Evolutionary conservation across 805 yeast species (phyloP), one percentile per base, ranked within the genome.

Genomic region (Komagataella pastoris): DNA sequence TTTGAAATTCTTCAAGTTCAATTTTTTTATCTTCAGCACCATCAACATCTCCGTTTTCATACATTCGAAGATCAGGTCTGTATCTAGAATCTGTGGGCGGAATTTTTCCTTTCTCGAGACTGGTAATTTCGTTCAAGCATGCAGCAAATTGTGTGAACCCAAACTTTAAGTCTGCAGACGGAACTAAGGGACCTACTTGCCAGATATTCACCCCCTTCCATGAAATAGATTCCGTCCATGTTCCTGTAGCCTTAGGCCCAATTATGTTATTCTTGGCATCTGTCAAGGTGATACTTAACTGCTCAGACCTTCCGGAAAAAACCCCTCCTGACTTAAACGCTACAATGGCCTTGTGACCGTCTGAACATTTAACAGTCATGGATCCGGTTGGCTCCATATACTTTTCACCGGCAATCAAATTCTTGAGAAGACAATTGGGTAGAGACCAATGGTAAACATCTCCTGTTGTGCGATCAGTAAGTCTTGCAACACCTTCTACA

Each of bases 361-460:
- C 70, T 2, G 88, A 78, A 2, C 89, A 79, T 48, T 77, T 75
- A 2, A 93, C 73, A 0, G 83, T 79, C 54, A 88, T 72, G 2
- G 80, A 66, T 17, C 87, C 81, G 2, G 76, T 72, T 1, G 99
- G 99, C 62, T 93, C 99, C 12, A 88, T 73, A 65, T 90, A 93
- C 64, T 88, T 85, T 60, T 93, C 99, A 23, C 99, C 98, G 1
- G 97, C 96, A 59, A 93, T 80, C 48, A 93, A 74, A 62, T 91
- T 91, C 59, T 91, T 83, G 58, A 93, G 68, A 59, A 87, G 74
- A 0, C 95, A 81, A 1, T 85, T 80, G 6, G 99, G 97, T 56
- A 83, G 90, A 18, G 72, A 63, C 91, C 95, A 93, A 55, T 80
- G 79, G 60, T 81, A 86, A n/a, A 70, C 70, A 59, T 87, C 96